These are phyloP conservation scores for Cystofilobasidium capitatum DNA, from an alignment of 768 basidiomycete genomes.

Conservation along the genomic window DNA sequence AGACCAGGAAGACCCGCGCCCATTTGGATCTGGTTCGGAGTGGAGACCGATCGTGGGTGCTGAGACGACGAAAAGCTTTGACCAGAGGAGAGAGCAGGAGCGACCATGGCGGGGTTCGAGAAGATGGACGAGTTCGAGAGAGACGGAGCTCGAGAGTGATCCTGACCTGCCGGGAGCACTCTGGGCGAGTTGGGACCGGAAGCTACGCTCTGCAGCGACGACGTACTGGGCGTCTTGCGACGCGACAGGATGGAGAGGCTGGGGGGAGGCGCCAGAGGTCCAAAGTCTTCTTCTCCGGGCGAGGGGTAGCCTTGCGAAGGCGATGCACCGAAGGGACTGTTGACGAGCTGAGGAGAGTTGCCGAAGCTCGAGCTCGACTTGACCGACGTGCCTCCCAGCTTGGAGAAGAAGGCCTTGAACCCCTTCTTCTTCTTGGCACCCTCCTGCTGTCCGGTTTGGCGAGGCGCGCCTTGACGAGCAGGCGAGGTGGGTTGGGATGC, in stretches of 20 bases:
- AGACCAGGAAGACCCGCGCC: no score
- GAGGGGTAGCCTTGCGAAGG: neutral
- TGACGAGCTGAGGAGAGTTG: slow-evolving; percentile 18
- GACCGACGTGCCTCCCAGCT: slow-evolving; percentile 32
- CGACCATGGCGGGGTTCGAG: slow-evolving; percentile 2
- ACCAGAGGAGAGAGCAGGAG: slow-evolving; percentile 13
- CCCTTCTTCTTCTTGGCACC: slow-evolving; percentile 39
- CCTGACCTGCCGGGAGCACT: neutral
- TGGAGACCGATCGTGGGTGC: slow-evolving; percentile 20
- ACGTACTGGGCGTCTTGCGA: slow-evolving; percentile 1
- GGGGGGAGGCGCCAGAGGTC: slow-evolving; percentile 13
- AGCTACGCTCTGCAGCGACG: neutral
- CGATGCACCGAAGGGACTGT: neutral
- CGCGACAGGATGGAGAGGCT: slow-evolving; percentile 15
- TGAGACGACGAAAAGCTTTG: slow-evolving; percentile 7
- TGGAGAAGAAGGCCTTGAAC: slow-evolving; percentile 39
- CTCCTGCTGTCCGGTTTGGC: slow-evolving; percentile 5
- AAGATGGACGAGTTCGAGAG: slow-evolving; percentile 6
- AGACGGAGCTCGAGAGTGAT: neutral
- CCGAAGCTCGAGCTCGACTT: slow-evolving; percentile 21
- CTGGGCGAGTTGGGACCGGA: slow-evolving; percentile 2
- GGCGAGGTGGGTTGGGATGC: neutral
- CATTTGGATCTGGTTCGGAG: slow-evolving; percentile 6
- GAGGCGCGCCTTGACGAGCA: neutral
- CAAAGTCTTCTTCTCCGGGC: slow-evolving; percentile 5